phyloP scores from a whole-genome alignment of 208 protist genomes.

The Trypanosoma vivax region DNA sequence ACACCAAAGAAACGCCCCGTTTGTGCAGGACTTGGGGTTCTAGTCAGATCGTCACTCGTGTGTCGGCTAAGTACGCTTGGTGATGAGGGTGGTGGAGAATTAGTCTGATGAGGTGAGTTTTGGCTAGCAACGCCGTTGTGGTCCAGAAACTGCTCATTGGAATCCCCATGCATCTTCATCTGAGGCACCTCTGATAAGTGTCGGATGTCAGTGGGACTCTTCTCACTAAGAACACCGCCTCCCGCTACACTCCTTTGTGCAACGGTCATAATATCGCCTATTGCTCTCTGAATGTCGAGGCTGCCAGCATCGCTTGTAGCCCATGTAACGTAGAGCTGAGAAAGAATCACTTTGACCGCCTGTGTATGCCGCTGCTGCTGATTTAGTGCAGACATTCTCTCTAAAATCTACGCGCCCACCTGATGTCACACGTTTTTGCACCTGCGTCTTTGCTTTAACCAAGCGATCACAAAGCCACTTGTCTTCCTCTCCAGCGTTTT shows the following conservation, averaged over 20 bases:
- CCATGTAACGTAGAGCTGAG: constrained; percentile 72
- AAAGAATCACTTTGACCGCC: constrained; percentile 55
- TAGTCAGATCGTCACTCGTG: constrained; percentile 15
- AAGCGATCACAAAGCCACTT: too few relatives aligned
- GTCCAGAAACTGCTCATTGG: constrained; percentile 11
- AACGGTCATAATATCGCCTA: constrained; percentile 28
- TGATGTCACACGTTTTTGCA: too few relatives aligned
- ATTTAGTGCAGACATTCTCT: constrained; percentile 6
- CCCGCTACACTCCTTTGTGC: neutral
- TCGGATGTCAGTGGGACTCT: neutral
- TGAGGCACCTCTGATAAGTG: neutral
- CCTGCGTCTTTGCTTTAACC: too few relatives aligned
- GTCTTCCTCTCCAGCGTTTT: too few relatives aligned
- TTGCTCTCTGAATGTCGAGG: constrained; percentile 38
- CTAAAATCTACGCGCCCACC: too few relatives aligned
- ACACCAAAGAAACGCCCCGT: constrained; percentile 41
- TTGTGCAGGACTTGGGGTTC: constrained; percentile 46
- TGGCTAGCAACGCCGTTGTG: constrained; percentile 1
- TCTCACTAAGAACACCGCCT: neutral
- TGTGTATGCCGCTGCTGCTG: constrained; percentile 32
- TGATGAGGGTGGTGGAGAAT: constrained; percentile 37
- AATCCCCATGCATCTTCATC: neutral
- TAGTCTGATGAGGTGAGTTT: constrained; percentile 1
- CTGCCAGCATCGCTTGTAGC: constrained; percentile 39
- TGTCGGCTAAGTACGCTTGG: constrained; percentile 5